A percentile compares a stretch with the other conserved stretches of the same genome.
Conservation (phyloP, 768 basidiomycete genomes). For the Nidularia sp. region DNA sequence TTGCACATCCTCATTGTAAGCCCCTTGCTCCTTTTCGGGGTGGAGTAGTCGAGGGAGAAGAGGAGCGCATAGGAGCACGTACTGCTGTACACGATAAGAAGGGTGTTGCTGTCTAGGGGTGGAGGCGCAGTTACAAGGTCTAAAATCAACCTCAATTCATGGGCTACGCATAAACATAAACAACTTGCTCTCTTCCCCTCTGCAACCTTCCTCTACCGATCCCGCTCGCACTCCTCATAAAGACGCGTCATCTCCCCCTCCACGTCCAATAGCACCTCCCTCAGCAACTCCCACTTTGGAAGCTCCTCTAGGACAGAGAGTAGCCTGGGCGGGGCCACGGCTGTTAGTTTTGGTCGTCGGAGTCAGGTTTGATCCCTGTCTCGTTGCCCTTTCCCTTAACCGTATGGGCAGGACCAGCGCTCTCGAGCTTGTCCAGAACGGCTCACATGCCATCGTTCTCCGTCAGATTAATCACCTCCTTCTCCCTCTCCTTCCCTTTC, state of each 20-base stretch:
- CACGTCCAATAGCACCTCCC: constrained; percentile 85
- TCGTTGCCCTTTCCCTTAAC: constrained; percentile 12
- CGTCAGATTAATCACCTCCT: constrained; percentile 32
- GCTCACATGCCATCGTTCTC: constrained; percentile 78
- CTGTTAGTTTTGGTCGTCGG: constrained; percentile 26
- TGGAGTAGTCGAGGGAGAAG: constrained; percentile 71
- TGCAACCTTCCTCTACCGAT: too few relatives aligned
- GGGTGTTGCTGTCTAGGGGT: constrained; percentile 57
- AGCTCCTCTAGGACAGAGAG: constrained; percentile 89
- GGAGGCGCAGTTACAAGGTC: too few relatives aligned
- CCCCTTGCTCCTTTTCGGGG: constrained; percentile 60
- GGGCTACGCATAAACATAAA: constrained; percentile 82
- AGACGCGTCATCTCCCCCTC: constrained; percentile 79
- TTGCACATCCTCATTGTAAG: constrained; percentile 76
- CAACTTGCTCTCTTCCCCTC: constrained; percentile 31
- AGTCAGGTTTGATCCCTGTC: constrained; percentile 2
- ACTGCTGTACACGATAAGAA: constrained; percentile 83
- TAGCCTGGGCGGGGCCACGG: constrained; percentile 75
- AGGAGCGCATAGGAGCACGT: constrained; percentile 72
- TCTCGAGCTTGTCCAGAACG: constrained; percentile 61
- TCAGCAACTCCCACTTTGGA: constrained; percentile 88
- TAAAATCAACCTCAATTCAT: too few relatives aligned
- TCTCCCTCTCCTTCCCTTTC: constrained; percentile 16
- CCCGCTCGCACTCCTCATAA: constrained; percentile 30
- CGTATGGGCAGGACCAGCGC: constrained; percentile 6